Evolutionary conservation across 176 grass and related monocot genomes (phyloP).

Genomic region (Areca catechu): DNA sequence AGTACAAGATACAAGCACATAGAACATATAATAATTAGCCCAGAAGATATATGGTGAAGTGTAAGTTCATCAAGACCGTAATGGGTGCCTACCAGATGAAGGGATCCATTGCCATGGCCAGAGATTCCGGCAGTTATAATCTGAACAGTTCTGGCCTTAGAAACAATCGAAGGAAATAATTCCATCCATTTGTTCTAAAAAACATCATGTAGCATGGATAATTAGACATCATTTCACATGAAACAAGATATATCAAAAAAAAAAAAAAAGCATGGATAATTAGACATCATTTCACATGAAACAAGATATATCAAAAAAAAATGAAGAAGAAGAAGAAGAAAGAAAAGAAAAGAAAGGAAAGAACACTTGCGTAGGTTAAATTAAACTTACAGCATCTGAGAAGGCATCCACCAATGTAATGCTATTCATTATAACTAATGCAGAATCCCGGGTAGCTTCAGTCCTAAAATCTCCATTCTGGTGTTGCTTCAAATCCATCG

Average conservation of each 20-base stretch:
- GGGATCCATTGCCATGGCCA: slow-evolving; percentile 64
- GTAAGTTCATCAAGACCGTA: no score
- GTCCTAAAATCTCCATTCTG: slow-evolving; percentile 23
- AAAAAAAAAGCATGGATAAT: no score
- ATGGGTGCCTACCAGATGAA: slow-evolving; percentile 46
- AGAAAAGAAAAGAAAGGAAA: no score
- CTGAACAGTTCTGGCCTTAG: slow-evolving; percentile 66
- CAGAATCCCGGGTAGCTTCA: slow-evolving; percentile 60
- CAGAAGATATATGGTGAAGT: no score
- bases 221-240: no score
- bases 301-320: no score
- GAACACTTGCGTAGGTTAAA: background rate
- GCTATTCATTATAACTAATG: slow-evolving; percentile 93
- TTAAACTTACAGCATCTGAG: slow-evolving; percentile 51
- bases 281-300: no score
- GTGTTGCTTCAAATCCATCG: slow-evolving; percentile 41
- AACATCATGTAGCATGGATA: background rate
- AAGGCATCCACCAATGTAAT: slow-evolving; percentile 88
- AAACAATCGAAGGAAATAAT: slow-evolving; percentile 86
- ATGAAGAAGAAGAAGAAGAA: no score
- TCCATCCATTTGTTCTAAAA: slow-evolving; percentile 94
- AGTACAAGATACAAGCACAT: no score
- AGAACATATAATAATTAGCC: no score
- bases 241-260: no score
- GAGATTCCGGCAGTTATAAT: slow-evolving; percentile 51